Evolutionary conservation across 768 basidiomycete species (phyloP).

Genomic region (Lentinula lateritia): DNA sequence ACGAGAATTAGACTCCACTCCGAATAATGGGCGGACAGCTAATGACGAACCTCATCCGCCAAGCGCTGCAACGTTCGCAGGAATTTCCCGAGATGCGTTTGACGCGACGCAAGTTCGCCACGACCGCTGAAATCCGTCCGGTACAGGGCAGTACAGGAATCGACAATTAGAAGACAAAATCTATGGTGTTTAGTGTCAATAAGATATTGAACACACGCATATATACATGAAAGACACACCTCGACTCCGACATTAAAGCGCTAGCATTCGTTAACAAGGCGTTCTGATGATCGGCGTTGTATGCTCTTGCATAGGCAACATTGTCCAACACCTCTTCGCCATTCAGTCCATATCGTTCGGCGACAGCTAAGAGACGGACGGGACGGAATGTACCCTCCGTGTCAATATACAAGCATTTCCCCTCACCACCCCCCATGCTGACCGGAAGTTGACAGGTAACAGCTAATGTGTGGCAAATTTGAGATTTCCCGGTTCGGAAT

Average conservation of each 20-base stretch:
- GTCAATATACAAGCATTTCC: constrained; percentile 98
- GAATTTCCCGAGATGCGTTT: constrained; percentile 95
- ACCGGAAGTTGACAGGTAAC: constrained; percentile 97
- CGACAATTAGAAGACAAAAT: constrained; percentile 94
- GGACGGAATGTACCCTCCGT: constrained; percentile 99
- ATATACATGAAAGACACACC: constrained; percentile 43
- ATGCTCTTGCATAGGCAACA: constrained; percentile 96
- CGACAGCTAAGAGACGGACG: constrained; percentile 87
- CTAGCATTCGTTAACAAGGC: constrained; percentile 86
- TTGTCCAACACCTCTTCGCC: constrained; percentile 98
- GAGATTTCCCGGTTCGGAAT: constrained; percentile 97
- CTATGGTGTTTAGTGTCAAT: constrained; percentile 33
- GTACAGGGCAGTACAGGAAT: constrained; percentile 94
- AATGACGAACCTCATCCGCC: constrained; percentile 83
- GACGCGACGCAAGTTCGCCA: constrained; percentile 91
- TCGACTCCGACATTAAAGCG: constrained; percentile 98
- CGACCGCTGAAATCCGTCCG: constrained; percentile 94
- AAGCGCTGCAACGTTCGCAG: constrained; percentile 86
- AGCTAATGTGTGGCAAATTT: constrained; percentile 95
- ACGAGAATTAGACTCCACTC: neutral
- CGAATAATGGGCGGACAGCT: constrained; percentile 3
- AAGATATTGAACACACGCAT: constrained; percentile 11
- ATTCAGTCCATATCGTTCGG: constrained; percentile 93
- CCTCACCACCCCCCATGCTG: constrained; percentile 97
- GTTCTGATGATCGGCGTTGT: constrained; percentile 97